These are phyloP conservation scores for Euphrasia confusa DNA, from an alignment of 257 asterid species.

Conservation along the genomic window DNA sequence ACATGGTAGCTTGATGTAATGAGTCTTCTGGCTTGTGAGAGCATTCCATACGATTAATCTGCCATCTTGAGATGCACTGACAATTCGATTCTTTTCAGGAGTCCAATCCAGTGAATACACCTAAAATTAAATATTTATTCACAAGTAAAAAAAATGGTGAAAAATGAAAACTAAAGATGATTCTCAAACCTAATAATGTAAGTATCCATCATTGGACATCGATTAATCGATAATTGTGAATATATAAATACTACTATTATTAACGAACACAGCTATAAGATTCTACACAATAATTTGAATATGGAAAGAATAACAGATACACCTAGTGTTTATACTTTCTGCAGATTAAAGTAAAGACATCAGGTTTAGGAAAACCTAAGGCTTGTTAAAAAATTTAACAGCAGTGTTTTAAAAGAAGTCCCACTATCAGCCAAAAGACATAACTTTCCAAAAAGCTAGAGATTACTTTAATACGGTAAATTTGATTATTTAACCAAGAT, in stretches of 20 bases:
- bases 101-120: slow-evolving; percentile 98
- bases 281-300: background rate
- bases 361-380: background rate
- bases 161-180: background rate
- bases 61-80: slow-evolving; percentile 99
- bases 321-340: background rate
- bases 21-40: slow-evolving; percentile 97
- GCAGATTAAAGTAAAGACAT: background rate
- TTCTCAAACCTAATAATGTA: background rate
- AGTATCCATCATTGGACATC: too few relatives aligned
- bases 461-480: background rate
- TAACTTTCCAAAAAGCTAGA: background rate
- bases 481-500: background rate
- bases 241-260: background rate
- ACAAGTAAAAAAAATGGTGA: background rate
- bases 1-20: slow-evolving; percentile 87
- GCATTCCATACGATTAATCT: slow-evolving; percentile 97
- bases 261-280: background rate
- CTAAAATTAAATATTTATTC: slow-evolving; percentile 31
- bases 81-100: slow-evolving; percentile 88
- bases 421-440: background rate
- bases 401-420: background rate
- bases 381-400: background rate
- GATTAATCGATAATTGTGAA: too few relatives aligned
- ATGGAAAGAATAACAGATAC: background rate